Conservation (phyloP, 1,139 yeast species). For the Suhomyces bribrorum region DNA sequence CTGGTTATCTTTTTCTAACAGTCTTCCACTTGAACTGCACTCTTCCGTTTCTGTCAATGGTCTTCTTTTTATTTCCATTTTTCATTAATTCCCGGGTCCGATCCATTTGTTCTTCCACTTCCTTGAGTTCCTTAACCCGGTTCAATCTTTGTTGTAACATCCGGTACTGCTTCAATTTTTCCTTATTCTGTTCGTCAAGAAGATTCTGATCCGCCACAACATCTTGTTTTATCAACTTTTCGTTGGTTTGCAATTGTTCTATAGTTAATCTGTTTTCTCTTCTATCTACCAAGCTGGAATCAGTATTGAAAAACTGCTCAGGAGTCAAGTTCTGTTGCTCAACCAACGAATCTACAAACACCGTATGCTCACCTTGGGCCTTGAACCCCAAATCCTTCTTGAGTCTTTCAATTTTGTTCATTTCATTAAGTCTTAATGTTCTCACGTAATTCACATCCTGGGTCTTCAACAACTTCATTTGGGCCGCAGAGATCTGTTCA, state of each 20-base stretch:
- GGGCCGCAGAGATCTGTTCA: conserved; percentile 66
- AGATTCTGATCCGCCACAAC: conserved; percentile 31
- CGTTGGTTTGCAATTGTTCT: conserved; percentile 56
- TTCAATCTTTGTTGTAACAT: conserved; percentile 59
- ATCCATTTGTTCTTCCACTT: conserved; percentile 73
- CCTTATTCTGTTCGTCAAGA: conserved; percentile 49
- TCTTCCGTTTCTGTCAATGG: conserved; percentile 63
- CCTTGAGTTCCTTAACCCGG: conserved; percentile 63
- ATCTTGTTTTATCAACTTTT: conserved; percentile 27
- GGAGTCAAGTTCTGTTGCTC: conserved; percentile 63
- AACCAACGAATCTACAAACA: conserved; percentile 70
- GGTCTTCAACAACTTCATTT: conserved; percentile 78
- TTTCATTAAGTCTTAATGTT: conserved; percentile 71
- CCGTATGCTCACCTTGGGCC: conserved; percentile 73
- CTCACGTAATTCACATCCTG: conserved; percentile 87
- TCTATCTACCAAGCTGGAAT: conserved; percentile 57
- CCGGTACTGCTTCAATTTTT: conserved; percentile 60
- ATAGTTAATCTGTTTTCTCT: conserved; percentile 72
- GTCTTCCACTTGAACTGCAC: conserved; percentile 83
- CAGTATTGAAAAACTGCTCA: conserved; percentile 69
- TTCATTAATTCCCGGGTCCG: conserved; percentile 85
- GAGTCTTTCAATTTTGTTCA: conserved; percentile 61
- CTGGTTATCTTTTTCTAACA: conserved; percentile 65
- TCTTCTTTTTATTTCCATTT: conserved; percentile 82
- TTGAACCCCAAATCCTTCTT: conserved; percentile 55